Evolutionary conservation across 1,284 basidiomycete genomes (phyloP).

Genomic region (Ceratobasidium sp.): DNA sequence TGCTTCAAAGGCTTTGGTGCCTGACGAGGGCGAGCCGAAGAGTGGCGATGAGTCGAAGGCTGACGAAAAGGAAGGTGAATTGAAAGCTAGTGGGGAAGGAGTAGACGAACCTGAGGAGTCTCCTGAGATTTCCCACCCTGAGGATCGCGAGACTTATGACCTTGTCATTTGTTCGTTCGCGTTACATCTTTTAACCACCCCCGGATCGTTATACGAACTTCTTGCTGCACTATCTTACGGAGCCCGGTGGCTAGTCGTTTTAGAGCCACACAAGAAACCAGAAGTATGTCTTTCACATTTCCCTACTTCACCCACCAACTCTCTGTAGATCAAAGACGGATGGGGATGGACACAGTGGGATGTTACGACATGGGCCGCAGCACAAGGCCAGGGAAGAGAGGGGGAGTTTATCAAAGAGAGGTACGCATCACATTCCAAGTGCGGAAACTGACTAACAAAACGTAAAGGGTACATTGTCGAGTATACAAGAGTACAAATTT

Average conservation of each 20-base stretch:
- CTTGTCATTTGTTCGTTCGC: conserved; percentile 75
- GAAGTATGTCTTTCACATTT: conserved; percentile 54
- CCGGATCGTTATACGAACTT: conserved; percentile 67
- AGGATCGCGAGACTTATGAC: conserved; percentile 50
- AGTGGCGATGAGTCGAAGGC: background rate
- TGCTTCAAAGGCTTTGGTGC: conserved; percentile 30
- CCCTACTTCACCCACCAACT: no score
- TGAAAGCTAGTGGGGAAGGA: no score
- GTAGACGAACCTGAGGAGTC: background rate
- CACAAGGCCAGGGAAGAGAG: conserved; percentile 56
- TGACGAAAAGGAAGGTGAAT: no score
- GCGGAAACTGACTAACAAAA: background rate
- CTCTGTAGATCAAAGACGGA: conserved; percentile 65
- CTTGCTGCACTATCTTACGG: conserved; percentile 68
- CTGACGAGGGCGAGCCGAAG: background rate
- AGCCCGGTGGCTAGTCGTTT: conserved; percentile 65
- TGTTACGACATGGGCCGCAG: conserved; percentile 59
- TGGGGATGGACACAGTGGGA: conserved; percentile 79
- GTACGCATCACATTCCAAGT: conserved; percentile 49
- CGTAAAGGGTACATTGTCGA: conserved; percentile 57
- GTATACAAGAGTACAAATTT: conserved; percentile 49
- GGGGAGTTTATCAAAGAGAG: conserved; percentile 60
- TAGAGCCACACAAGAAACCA: conserved; percentile 76
- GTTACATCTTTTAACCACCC: conserved; percentile 66
- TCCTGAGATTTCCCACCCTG: background rate